Conservation (phyloP, 441 rosid species). For the Populus hybrid region DNA sequence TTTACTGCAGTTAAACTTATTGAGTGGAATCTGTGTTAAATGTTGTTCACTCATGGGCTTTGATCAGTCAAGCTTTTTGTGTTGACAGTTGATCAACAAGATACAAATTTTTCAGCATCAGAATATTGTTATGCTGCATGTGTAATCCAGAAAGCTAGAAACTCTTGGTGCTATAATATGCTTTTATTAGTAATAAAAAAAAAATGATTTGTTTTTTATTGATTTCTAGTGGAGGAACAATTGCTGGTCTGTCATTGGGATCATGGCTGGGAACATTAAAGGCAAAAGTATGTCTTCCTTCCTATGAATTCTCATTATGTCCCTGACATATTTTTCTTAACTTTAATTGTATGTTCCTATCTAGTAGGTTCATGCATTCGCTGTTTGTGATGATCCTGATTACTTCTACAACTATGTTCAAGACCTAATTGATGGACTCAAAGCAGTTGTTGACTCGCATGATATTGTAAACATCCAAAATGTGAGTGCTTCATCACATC, state of each 20-base stretch:
- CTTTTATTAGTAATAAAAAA: not conserved
- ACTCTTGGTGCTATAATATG: not conserved
- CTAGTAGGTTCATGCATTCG: conserved; percentile 88
- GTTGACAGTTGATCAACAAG: not conserved
- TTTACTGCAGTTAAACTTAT: not conserved
- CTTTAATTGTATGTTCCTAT: conserved; percentile 15
- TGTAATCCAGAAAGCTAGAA: not conserved
- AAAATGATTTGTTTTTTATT: conserved; percentile 7
- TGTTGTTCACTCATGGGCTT: not conserved
- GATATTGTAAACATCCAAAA: conserved; percentile 65
- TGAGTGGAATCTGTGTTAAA: not conserved
- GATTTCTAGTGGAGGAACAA: conserved; percentile 73
- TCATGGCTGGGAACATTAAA: conserved; percentile 68
- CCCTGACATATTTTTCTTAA: conserved; percentile 1
- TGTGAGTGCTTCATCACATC: conserved; percentile 43
- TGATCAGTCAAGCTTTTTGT: not conserved
- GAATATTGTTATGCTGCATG: not conserved
- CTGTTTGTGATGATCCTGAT: conserved; percentile 88
- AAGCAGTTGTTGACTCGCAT: conserved; percentile 65
- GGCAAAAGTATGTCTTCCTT: conserved; percentile 59
- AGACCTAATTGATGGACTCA: conserved; percentile 78
- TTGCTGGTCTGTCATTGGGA: conserved; percentile 88
- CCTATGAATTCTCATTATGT: conserved; percentile 2
- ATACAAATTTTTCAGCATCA: not conserved
- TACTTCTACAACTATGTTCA: conserved; percentile 83